Evolutionary conservation across 1,284 basidiomycete genomes (phyloP).

Genomic region (Moesziomyces sp.): DNA sequence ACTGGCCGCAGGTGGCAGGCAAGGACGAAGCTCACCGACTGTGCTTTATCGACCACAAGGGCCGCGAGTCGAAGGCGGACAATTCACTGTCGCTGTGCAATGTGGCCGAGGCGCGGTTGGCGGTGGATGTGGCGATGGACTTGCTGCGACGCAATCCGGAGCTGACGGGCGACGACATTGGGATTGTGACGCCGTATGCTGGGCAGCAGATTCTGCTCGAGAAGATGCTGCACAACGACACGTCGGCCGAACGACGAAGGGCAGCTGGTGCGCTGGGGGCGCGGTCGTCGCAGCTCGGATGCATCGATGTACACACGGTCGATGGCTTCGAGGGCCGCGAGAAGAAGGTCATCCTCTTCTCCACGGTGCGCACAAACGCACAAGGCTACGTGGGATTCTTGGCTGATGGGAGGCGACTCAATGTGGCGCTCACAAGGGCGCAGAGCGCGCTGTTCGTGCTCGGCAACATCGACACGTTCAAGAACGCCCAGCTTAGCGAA

Average conservation of each 20-base stretch:
- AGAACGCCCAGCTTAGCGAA: conserved; percentile 50
- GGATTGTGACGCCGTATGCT: conserved; percentile 63
- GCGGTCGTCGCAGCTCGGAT: conserved; percentile 56
- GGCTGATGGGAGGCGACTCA: conserved; percentile 93
- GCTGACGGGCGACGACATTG: conserved; percentile 58
- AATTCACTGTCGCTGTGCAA: conserved; percentile 58
- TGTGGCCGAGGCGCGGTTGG: conserved; percentile 50
- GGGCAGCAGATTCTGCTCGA: conserved; percentile 59
- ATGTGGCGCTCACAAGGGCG: conserved; percentile 95
- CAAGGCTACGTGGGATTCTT: conserved; percentile 86
- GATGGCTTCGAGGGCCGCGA: conserved; percentile 96
- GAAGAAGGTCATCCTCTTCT: conserved; percentile 93
- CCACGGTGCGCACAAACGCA: conserved; percentile 80
- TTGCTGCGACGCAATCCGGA: conserved; percentile 52
- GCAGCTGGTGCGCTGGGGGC: conserved; percentile 12
- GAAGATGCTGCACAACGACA: conserved; percentile 52
- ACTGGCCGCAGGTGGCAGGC: conserved; percentile 8
- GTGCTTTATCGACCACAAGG: conserved; percentile 53
- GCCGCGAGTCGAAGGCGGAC: conserved; percentile 44
- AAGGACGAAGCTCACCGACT: conserved; percentile 16
- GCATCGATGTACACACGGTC: conserved; percentile 90
- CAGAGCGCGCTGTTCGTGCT: conserved; percentile 88
- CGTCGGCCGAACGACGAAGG: conserved; percentile 24
- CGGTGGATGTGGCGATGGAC: conserved; percentile 65
- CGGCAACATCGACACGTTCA: conserved; percentile 80